Conservation (phyloP, 805 yeast genomes). For the Wickerhamiella musiphila region DNA sequence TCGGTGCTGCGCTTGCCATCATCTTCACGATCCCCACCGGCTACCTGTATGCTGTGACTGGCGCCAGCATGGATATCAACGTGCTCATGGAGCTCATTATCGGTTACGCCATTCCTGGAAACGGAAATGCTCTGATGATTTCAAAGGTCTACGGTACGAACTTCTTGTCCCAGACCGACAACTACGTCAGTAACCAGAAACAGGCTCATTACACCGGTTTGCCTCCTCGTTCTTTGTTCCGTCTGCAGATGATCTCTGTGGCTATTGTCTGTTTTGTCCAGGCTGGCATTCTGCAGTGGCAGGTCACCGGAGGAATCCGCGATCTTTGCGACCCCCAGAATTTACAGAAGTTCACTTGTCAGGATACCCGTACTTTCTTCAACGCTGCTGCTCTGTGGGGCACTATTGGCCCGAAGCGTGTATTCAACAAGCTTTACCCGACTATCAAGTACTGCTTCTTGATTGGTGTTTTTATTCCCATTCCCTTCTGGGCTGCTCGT, state of each 20-base stretch:
- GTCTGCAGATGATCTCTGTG: constrained; percentile 25
- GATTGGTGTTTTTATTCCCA: constrained; percentile 28
- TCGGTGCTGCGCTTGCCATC: constrained; percentile 33
- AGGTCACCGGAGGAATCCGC: constrained; percentile 20
- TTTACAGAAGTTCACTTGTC: constrained; percentile 27
- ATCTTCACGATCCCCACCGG: constrained; percentile 34
- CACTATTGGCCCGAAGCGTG: constrained; percentile 38
- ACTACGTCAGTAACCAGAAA: constrained; percentile 35
- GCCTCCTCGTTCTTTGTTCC: constrained; percentile 43
- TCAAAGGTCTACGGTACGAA: constrained; percentile 36
- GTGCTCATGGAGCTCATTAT: constrained; percentile 32
- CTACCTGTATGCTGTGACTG: constrained; percentile 31
- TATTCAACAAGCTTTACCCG: constrained; percentile 37
- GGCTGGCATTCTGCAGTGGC: constrained; percentile 22
- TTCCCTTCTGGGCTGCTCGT: constrained; percentile 10
- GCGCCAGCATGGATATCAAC: constrained; percentile 31
- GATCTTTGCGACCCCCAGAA: constrained; percentile 26
- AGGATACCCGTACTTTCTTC: constrained; percentile 25
- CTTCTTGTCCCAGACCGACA: constrained; percentile 47
- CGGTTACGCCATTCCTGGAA: constrained; percentile 39
- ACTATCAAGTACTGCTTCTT: constrained; percentile 44
- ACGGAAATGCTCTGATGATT: constrained; percentile 35
- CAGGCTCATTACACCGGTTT: constrained; percentile 40
- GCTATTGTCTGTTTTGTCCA: constrained; percentile 16
- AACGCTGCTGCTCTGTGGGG: constrained; percentile 41